Conservation (phyloP, 73 alveolate species). For the Paramecium octaurelia region DNA sequence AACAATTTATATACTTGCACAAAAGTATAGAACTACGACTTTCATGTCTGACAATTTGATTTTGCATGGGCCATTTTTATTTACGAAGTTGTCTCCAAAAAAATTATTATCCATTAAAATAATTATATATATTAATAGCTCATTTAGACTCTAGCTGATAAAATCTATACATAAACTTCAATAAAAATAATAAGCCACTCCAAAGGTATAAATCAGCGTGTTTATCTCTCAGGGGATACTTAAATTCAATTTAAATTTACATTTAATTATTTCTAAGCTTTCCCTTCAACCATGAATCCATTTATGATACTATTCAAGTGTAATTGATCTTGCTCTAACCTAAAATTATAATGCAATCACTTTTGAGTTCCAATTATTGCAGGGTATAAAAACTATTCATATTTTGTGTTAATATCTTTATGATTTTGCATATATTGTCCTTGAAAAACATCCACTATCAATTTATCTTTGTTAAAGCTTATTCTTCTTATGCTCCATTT, state of each 20-base stretch:
- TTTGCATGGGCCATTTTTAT: not conserved
- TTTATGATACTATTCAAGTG: not conserved
- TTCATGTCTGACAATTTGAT: slow-evolving; percentile 11
- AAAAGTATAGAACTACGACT: slow-evolving; percentile 15
- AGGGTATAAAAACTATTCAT: not conserved
- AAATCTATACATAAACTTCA: not conserved
- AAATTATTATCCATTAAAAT: slow-evolving; percentile 27
- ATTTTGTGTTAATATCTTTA: not conserved
- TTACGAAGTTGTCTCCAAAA: not conserved
- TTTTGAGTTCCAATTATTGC: not conserved
- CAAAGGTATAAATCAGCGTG: not conserved
- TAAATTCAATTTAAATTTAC: not conserved
- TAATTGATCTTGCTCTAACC: not conserved
- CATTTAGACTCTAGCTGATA: not conserved
- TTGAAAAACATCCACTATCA: not conserved
- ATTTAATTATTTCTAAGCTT: not conserved
- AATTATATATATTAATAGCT: not conserved
- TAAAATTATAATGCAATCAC: not conserved
- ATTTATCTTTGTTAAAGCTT: not conserved
- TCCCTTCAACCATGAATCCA: not conserved
- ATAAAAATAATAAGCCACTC: not conserved
- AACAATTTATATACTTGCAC: not conserved
- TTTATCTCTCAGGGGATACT: not conserved
- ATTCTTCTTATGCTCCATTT: not conserved
- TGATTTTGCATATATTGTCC: not conserved